phyloP scores from a whole-genome alignment of 345 rosid genomes.

The Camelina hispida region DNA sequence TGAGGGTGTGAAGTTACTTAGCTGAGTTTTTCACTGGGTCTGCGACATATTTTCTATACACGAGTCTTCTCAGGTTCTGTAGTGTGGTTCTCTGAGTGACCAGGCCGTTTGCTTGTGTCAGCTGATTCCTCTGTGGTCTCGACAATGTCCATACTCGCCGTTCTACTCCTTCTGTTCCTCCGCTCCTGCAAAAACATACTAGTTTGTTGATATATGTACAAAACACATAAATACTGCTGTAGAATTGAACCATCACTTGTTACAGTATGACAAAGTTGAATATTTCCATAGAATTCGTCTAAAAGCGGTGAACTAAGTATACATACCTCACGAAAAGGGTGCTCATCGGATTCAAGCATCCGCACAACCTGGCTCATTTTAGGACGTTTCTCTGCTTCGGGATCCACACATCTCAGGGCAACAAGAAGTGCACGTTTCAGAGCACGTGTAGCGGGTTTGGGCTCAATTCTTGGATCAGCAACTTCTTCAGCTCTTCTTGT shows the following conservation, averaged over 20 bases:
- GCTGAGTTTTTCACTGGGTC: conserved; percentile 13
- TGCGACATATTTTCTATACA: conserved; percentile 5
- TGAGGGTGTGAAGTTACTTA: conserved; percentile 23
- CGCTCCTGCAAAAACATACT: conserved; percentile 58
- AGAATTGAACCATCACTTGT: conserved; percentile 20
- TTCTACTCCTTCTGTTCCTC: conserved; percentile 78
- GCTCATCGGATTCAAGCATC: conserved; percentile 92
- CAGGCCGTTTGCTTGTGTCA: conserved; percentile 42
- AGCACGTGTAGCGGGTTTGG: conserved; percentile 71
- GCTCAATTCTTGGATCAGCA: conserved; percentile 75
- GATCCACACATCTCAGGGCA: conserved; percentile 91
- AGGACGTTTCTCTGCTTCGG: conserved; percentile 84
- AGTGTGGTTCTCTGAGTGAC: conserved; percentile 21
- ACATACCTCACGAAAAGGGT: conserved; percentile 81
- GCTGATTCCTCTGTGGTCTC: conserved; percentile 65
- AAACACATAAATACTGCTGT: neutral
- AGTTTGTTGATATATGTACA: conserved; percentile 1
- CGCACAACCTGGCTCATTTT: conserved; percentile 90
- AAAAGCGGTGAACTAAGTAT: neutral
- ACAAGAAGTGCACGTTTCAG: conserved; percentile 83
- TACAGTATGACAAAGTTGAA: neutral
- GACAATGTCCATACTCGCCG: conserved; percentile 74
- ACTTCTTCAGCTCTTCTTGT: conserved; percentile 93
- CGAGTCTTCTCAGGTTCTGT: conserved; percentile 35
- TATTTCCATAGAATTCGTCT: neutral